These are phyloP conservation scores for Castanea crenata DNA, from an alignment of 306 rosid genomes.

Conservation along the genomic window DNA sequence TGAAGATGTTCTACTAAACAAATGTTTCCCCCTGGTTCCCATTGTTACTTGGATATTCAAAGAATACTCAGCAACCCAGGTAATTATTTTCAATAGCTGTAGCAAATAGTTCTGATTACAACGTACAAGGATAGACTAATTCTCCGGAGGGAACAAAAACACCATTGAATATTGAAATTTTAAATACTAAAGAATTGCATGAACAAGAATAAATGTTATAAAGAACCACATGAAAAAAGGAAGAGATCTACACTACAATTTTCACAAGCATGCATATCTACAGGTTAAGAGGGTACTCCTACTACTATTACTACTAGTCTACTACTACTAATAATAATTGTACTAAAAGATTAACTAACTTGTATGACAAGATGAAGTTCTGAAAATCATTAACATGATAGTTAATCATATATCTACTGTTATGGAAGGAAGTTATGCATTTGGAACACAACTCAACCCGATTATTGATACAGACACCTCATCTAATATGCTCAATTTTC, in stretches of 20 bases:
- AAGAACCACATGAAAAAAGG: not conserved
- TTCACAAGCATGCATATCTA: conserved; percentile 1
- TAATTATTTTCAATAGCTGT: conserved; percentile 87
- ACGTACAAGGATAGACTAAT: conserved; percentile 17
- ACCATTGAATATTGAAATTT: conserved; percentile 16
- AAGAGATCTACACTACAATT: conserved; percentile 5
- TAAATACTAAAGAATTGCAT: conserved; percentile 13
- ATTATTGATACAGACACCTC: conserved; percentile 71
- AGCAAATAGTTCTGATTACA: conserved; percentile 25
- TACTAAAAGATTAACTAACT: too few relatives aligned
- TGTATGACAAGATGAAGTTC: not conserved
- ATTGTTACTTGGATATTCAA: conserved; percentile 70
- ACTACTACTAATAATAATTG: too few relatives aligned
- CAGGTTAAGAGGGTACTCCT: not conserved
- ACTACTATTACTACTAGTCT: too few relatives aligned
- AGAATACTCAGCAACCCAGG: conserved; percentile 69
- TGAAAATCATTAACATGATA: not conserved
- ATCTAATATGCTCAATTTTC: conserved; percentile 97
- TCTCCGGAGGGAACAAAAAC: conserved; percentile 17
- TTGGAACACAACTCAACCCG: conserved; percentile 64
- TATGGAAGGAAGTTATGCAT: conserved; percentile 18
- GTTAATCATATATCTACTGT: not conserved
- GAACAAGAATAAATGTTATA: not conserved
- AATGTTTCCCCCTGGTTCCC: conserved; percentile 56
- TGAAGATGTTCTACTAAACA: conserved; percentile 66